Conservation (phyloP, 2,329 filamentous ascomycete species). For the Chaetomium sp. region DNA sequence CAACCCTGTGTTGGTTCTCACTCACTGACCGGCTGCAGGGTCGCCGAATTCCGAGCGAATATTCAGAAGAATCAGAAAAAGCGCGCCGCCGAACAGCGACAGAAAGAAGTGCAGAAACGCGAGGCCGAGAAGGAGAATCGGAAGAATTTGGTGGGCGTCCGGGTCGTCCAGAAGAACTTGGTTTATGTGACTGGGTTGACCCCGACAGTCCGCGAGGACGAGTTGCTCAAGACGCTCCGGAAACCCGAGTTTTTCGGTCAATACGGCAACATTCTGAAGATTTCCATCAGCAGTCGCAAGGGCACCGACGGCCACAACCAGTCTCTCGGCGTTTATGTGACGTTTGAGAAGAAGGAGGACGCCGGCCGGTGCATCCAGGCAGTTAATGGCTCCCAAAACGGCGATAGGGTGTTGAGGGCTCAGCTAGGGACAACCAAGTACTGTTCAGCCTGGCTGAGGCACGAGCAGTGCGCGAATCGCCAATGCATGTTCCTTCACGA, state of each 20-base stretch:
- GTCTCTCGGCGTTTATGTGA: slow-evolving; percentile 97
- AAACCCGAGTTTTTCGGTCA: slow-evolving; percentile 95
- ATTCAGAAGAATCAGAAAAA: slow-evolving; percentile 92
- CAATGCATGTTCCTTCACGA: slow-evolving; percentile 99
- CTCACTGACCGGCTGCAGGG: slow-evolving; percentile 49
- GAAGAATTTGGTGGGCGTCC: slow-evolving; percentile 92
- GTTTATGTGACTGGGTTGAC: slow-evolving; percentile 96
- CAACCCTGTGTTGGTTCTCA: not conserved
- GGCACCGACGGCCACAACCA: slow-evolving; percentile 74
- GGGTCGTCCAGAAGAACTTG: slow-evolving; percentile 97
- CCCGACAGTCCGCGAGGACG: slow-evolving; percentile 88
- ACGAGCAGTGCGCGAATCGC: slow-evolving; percentile 91
- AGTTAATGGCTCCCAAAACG: slow-evolving; percentile 90
- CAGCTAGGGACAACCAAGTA: slow-evolving; percentile 93
- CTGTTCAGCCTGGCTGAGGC: slow-evolving; percentile 93
- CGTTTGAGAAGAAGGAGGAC: slow-evolving; percentile 88
- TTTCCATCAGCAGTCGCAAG: slow-evolving; percentile 96
- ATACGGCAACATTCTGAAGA: slow-evolving; percentile 98
- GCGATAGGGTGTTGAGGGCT: slow-evolving; percentile 79
- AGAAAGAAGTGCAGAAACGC: slow-evolving; percentile 94
- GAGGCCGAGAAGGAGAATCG: slow-evolving; percentile 94
- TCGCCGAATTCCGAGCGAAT: slow-evolving; percentile 74
- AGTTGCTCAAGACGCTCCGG: slow-evolving; percentile 84
- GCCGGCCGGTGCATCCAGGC: slow-evolving; percentile 86
- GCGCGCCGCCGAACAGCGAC: slow-evolving; percentile 76